Evolutionary conservation across 2,329 filamentous ascomycete species (phyloP).

Genomic region (Sclerotinia nivalis): DNA sequence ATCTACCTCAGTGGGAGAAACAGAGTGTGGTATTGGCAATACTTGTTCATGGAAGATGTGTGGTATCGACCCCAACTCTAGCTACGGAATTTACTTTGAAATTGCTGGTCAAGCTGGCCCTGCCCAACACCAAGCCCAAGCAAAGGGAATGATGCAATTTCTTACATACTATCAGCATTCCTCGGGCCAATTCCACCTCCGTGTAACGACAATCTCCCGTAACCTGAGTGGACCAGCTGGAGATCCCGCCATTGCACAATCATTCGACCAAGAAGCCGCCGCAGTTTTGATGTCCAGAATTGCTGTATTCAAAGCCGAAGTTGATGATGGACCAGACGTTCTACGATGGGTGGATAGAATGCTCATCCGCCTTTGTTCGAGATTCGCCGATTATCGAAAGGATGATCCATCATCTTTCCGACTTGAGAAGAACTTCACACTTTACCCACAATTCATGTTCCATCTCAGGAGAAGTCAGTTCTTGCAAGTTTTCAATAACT

Average conservation of each 20-base stretch:
- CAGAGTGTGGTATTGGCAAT: conserved; percentile 96
- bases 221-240: conserved; percentile 91
- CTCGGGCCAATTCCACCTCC: conserved; percentile 91
- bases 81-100: conserved; percentile 96
- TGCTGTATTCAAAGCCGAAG: conserved; percentile 97
- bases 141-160: conserved; percentile 97
- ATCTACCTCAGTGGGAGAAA: conserved; percentile 93
- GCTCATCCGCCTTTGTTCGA: conserved; percentile 93
- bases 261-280: conserved; percentile 96
- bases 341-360: conserved; percentile 97
- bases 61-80: conserved; percentile 89
- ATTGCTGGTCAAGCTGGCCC: conserved; percentile 92
- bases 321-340: conserved; percentile 97
- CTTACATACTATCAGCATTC: conserved; percentile 98
- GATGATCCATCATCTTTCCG: conserved; percentile 97
- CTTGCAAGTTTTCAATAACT: conserved; percentile 99
- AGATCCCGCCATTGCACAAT: conserved; percentile 92
- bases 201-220: conserved; percentile 90
- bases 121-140: conserved; percentile 77
- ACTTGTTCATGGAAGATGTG: conserved; percentile 99
- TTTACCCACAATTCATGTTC: conserved; percentile 99
- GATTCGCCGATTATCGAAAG: conserved; percentile 97
- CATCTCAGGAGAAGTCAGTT: conserved; percentile 96
- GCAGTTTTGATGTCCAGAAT: conserved; percentile 99
- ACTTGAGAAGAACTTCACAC: conserved; percentile 96